Evolutionary conservation across 331 rosid species (phyloP).

Genomic region (Rhamnella rubrinervis): DNA sequence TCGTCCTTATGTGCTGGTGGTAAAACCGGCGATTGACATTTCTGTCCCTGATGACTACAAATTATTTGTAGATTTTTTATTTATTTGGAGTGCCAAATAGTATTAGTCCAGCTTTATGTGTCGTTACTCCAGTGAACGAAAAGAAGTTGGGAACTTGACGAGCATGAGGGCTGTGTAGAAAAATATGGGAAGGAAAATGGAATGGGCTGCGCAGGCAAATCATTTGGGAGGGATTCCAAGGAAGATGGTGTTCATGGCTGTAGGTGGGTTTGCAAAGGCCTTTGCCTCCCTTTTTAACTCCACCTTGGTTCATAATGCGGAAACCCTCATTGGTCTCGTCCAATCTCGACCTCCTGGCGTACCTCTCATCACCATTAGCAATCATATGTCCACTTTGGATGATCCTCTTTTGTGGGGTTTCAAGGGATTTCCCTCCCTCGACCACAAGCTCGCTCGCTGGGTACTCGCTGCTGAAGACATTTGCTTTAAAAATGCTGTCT

Average conservation of each 20-base stretch:
- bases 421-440: slow-evolving; percentile 62
- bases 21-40: too few species aligned
- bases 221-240: slow-evolving; percentile 68
- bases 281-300: slow-evolving; percentile 61
- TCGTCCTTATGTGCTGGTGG: too few species aligned
- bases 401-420: slow-evolving; percentile 92
- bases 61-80: too few species aligned
- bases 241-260: slow-evolving; percentile 52
- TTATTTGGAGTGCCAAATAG: too few species aligned
- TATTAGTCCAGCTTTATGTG: too few species aligned
- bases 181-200: slow-evolving; percentile 47
- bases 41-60: too few species aligned
- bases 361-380: slow-evolving; percentile 88
- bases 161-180: too few species aligned
- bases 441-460: slow-evolving; percentile 64
- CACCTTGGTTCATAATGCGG: slow-evolving; percentile 69
- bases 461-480: slow-evolving; percentile 83
- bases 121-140: too few species aligned
- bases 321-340: slow-evolving; percentile 62
- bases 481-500: slow-evolving; percentile 55
- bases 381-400: slow-evolving; percentile 96
- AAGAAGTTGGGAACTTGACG: too few species aligned
- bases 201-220: slow-evolving; percentile 66
- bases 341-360: slow-evolving; percentile 64
- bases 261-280: slow-evolving; percentile 63